Evolutionary conservation across 148 eudicot species (phyloP), one percentile per base, ranked within the genome.

Genomic region (Vaccinium vitisidaea): DNA sequence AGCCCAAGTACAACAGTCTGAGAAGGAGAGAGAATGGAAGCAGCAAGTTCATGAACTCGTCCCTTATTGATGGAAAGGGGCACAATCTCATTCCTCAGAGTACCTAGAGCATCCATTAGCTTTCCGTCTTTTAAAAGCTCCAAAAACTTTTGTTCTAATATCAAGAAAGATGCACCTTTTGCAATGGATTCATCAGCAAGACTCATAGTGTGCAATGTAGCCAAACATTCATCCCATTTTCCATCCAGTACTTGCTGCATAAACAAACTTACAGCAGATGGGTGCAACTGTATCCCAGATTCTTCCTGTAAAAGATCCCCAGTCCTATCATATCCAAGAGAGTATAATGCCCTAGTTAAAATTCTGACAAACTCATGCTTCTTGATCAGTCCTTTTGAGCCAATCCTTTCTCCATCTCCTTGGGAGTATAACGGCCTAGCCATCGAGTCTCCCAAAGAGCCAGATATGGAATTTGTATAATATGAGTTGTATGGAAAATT

Each of bases 121-220:
- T 89, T 92, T 77, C 86, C 93, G 71, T 73, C 80, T 70, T 88
- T 88, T 86, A 94, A 86, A 82, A 90, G 90, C 85, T 94, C 94
- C 19, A 92, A 85, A 84, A 90, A 91, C 88, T 95, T 95, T 82
- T 94, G 97, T 81, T 94, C 97, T 85, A 94, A 84, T 82, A 95
- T 92, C 80, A 91, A 79, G 86, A 95, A 90, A 69, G 93, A 90
- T 82, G 95, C 92, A 19, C 91, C 79, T 84, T 92, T 84, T 15
- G 87, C 77, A 63, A 85, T 63, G 54, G 83, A 52, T 67, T 88
- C 90, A 87, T 93, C 93, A 27, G 86, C 77, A 55, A 91, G 59
- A 82, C 92, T 93, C 88, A 95, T 91, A 76, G 87, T 75, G 48
- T 80, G 90, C 90, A 94, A 88, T 77, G 91, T 87, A 2, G 80